Conservation (phyloP, 345 rosid species). For the Salix caprea region DNA sequence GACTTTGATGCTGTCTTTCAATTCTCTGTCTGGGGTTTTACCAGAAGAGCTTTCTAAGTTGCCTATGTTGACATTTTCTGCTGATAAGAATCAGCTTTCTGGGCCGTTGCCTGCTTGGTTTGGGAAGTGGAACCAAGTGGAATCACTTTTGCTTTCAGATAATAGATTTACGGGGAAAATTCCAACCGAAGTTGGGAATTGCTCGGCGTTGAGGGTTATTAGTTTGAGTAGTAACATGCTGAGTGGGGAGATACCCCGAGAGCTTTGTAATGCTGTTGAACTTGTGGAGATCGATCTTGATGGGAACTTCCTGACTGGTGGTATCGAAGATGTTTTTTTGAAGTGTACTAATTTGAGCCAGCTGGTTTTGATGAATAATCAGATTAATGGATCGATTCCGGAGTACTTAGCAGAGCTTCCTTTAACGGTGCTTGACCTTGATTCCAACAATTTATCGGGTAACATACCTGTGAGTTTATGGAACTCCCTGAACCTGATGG, state of each 20-base stretch:
- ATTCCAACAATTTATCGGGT: conserved; percentile 72
- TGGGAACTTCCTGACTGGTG: conserved; percentile 51
- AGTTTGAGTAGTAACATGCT: conserved; percentile 55
- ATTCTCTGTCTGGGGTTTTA: conserved; percentile 57
- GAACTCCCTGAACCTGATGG: conserved; percentile 58
- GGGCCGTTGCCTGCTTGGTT: conserved; percentile 73
- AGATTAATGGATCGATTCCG: conserved; percentile 54
- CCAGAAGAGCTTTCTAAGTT: conserved; percentile 62
- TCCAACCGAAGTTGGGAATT: conserved; percentile 56
- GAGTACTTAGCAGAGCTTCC: conserved; percentile 65
- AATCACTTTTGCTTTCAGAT: conserved; percentile 56
- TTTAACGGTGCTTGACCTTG: conserved; percentile 63
- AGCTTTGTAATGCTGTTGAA: conserved; percentile 60
- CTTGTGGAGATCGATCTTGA: conserved; percentile 56
- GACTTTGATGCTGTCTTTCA: conserved; percentile 64
- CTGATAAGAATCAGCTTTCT: conserved; percentile 68
- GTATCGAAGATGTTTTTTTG: conserved; percentile 52
- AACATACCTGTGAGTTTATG: conserved; percentile 55
- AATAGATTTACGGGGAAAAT: conserved; percentile 55
- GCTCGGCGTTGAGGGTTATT: conserved; percentile 51
- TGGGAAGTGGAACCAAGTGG: conserved; percentile 55
- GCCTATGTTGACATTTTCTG: conserved; percentile 59
- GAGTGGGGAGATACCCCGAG: conserved; percentile 58
- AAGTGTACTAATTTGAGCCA: conserved; percentile 57
- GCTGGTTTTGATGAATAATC: conserved; percentile 52